These are phyloP conservation scores for Saprolegnia parasitica DNA, from an alignment of 352 stramenopile genomes.

Conservation along the genomic window DNA sequence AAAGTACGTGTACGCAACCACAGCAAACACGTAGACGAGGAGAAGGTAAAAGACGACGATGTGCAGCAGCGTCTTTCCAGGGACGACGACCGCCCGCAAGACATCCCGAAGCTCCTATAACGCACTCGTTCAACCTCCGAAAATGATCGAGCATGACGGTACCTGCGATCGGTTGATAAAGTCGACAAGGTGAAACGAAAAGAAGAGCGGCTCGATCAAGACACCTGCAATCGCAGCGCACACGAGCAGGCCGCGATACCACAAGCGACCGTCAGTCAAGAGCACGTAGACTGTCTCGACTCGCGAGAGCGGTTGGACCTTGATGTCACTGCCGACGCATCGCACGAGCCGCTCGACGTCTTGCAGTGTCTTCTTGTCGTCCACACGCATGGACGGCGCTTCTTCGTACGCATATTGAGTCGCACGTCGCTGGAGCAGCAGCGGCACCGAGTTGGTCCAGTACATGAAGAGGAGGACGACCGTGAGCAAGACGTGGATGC, in stretches of 20 bases:
- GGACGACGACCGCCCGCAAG: constrained; percentile 52
- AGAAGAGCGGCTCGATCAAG: constrained; percentile 72
- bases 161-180: constrained; percentile 69
- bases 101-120: constrained; percentile 56
- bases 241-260: constrained; percentile 61
- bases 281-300: constrained; percentile 27
- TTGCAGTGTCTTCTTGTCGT: constrained; percentile 53
- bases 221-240: constrained; percentile 50
- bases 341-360: constrained; percentile 59
- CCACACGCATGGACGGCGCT: constrained; percentile 40
- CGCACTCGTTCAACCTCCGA: neutral
- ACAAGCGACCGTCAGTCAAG: constrained; percentile 43
- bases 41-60: constrained; percentile 40
- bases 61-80: constrained; percentile 52
- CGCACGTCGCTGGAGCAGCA: constrained; percentile 66
- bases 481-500: constrained; percentile 52
- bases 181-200: constrained; percentile 69
- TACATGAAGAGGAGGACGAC: constrained; percentile 51
- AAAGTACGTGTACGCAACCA: constrained; percentile 71
- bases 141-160: neutral
- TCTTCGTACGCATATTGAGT: constrained; percentile 34
- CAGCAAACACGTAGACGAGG: constrained; percentile 61
- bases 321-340: constrained; percentile 32
- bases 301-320: neutral
- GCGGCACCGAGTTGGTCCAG: constrained; percentile 55